These are phyloP conservation scores for Wickerhamiella parazyma DNA, from an alignment of 805 yeast genomes.

Conservation along the genomic window DNA sequence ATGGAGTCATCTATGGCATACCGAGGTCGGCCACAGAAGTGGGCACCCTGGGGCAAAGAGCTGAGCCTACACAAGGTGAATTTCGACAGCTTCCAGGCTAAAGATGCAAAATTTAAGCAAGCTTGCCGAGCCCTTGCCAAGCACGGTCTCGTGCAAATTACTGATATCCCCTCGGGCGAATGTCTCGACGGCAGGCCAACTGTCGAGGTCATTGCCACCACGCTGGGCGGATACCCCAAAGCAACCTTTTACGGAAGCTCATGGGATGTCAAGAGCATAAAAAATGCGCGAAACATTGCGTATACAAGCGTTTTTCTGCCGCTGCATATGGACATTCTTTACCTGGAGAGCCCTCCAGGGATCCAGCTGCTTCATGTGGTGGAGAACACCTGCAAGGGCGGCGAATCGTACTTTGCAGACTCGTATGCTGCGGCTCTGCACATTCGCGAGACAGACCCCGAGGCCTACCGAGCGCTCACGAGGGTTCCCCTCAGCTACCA, in stretches of 20 bases:
- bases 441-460: slow-evolving; percentile 43
- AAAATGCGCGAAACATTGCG: slow-evolving; percentile 54
- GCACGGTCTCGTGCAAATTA: slow-evolving; percentile 44
- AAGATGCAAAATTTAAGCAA: slow-evolving; percentile 27
- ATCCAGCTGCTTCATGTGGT: slow-evolving; percentile 51
- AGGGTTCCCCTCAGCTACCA: slow-evolving; percentile 56
- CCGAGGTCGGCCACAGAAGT: slow-evolving; percentile 14
- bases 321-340: slow-evolving; percentile 63
- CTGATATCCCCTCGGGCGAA: slow-evolving; percentile 36
- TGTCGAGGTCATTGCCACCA: slow-evolving; percentile 35
- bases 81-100: slow-evolving; percentile 32
- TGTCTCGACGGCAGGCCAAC: slow-evolving; percentile 2
- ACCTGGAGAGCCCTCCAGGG: slow-evolving; percentile 74
- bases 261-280: slow-evolving; percentile 47
- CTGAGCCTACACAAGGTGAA: slow-evolving; percentile 24
- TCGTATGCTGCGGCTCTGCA: slow-evolving; percentile 49
- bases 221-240: slow-evolving; percentile 49
- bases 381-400: slow-evolving; percentile 38
- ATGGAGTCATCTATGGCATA: slow-evolving; percentile 26
- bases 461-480: slow-evolving; percentile 48
- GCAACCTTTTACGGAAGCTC: slow-evolving; percentile 58
- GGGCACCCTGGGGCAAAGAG: slow-evolving; percentile 10
- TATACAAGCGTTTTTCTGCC: slow-evolving; percentile 52
- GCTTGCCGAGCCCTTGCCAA: slow-evolving; percentile 36
- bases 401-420: slow-evolving; percentile 58